A percentile compares a stretch with the other conserved stretches of the same genome.
These are phyloP conservation scores for Barnettozyma californica DNA, from an alignment of 805 yeast species.

Conservation along the genomic window DNA sequence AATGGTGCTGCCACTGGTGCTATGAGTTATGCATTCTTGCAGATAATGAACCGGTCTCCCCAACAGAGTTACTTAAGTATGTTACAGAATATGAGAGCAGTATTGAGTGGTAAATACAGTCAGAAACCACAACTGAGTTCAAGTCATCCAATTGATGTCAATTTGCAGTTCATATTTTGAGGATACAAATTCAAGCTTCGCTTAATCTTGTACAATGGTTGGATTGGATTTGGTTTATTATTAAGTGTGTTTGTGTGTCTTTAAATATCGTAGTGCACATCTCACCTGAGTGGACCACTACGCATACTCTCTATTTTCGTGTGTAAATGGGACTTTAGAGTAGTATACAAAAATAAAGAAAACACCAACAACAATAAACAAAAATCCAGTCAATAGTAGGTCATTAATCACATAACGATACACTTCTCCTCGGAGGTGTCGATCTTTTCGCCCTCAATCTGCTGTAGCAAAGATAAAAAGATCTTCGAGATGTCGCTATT, in stretches of 20 bases:
- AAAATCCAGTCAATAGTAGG: neutral
- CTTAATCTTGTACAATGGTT: too few species aligned
- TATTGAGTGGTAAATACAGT: conserved; percentile 56
- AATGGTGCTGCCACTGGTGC: conserved; percentile 77
- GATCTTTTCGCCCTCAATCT: conserved; percentile 60
- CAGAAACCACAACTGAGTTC: conserved; percentile 82
- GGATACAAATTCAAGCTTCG: too few species aligned
- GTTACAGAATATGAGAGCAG: conserved; percentile 63
- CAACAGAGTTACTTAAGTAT: conserved; percentile 65
- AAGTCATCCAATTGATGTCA: conserved; percentile 74
- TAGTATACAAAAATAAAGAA: too few species aligned
- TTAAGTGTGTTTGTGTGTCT: too few species aligned
- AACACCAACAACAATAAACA: neutral
- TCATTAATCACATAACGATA: conserved; percentile 37
- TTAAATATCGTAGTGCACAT: too few species aligned
- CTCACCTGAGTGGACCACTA: too few species aligned
- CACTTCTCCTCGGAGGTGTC: conserved; percentile 49
- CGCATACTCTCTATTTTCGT: too few species aligned
- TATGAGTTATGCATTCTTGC: conserved; percentile 73
- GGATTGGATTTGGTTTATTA: too few species aligned
- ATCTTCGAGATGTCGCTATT: conserved; percentile 61
- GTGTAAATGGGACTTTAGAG: too few species aligned
- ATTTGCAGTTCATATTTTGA: conserved; percentile 38
- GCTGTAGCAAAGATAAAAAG: conserved; percentile 53
- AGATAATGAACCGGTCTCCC: conserved; percentile 54